Evolutionary conservation across 306 rosid species (phyloP).

Genomic region (Cajanus cajan): DNA sequence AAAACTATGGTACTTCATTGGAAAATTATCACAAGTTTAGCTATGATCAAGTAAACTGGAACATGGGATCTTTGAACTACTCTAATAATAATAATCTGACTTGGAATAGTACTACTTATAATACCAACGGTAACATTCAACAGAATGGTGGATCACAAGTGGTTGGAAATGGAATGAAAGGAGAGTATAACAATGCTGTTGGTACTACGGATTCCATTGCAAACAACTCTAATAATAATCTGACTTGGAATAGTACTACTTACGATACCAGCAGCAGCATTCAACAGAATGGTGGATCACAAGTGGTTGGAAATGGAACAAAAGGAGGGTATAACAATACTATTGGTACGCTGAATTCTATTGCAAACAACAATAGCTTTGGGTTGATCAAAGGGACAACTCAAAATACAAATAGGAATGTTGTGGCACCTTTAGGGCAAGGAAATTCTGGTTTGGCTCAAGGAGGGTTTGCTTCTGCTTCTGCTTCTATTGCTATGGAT

Average conservation of each 20-base stretch:
- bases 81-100: neutral
- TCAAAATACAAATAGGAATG: neutral
- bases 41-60: neutral
- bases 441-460: conserved; percentile 2
- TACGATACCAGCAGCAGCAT: neutral
- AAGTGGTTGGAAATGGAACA: neutral
- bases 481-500: neutral
- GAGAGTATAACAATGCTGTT: neutral
- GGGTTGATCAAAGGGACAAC: neutral
- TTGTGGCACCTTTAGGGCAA: neutral
- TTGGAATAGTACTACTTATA: neutral
- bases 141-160: conserved; percentile 11
- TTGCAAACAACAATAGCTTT: neutral
- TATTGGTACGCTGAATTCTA: neutral
- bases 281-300: conserved; percentile 21
- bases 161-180: neutral
- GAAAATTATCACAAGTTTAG: neutral
- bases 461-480: neutral
- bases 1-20: neutral
- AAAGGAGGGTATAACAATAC: neutral
- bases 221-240: neutral
- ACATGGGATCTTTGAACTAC: neutral
- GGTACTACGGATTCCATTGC: too few species aligned
- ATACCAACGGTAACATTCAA: conserved; percentile 6
- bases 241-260: neutral